Evolutionary conservation across 352 stramenopile species (phyloP).

Genomic region (Pythium dissotocum): DNA sequence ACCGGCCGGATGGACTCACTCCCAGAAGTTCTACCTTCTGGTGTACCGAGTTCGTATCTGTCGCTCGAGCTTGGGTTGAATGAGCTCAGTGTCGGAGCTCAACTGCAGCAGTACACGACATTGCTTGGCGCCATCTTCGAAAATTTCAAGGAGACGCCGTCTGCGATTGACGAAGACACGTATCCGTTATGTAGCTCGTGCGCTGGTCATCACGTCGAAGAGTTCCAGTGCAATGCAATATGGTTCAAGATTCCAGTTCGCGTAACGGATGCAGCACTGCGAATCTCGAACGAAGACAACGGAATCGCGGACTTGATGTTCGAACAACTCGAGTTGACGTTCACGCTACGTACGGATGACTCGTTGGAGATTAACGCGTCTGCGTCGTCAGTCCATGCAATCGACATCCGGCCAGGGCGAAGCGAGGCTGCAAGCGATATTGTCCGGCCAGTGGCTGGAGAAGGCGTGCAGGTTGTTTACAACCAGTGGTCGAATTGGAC

Average conservation of each 20-base stretch:
- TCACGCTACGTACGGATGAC: constrained; percentile 82
- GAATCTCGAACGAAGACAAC: constrained; percentile 59
- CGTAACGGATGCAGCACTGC: constrained; percentile 71
- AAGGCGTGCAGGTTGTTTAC: constrained; percentile 77
- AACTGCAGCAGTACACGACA: constrained; percentile 62
- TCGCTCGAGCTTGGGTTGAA: constrained; percentile 72
- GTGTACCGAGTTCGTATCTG: constrained; percentile 61
- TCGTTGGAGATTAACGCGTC: constrained; percentile 70
- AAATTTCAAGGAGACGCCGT: constrained; percentile 84
- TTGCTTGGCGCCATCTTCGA: constrained; percentile 85
- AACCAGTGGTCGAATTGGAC: constrained; percentile 79
- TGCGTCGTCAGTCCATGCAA: constrained; percentile 52
- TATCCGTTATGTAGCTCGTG: constrained; percentile 69
- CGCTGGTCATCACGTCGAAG: constrained; percentile 63
- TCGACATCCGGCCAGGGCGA: constrained; percentile 61
- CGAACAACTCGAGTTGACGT: constrained; percentile 79
- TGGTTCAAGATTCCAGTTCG: constrained; percentile 83
- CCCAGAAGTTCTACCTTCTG: constrained; percentile 67
- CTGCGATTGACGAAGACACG: constrained; percentile 76
- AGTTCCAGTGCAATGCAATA: constrained; percentile 65
- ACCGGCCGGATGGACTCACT: constrained; percentile 75
- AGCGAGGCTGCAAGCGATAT: constrained; percentile 66
- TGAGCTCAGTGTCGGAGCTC: constrained; percentile 70
- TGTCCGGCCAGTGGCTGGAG: constrained; percentile 63
- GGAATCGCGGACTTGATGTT: constrained; percentile 72